Conservation (phyloP, 352 stramenopile species). For the Pythium utonaiense region DNA sequence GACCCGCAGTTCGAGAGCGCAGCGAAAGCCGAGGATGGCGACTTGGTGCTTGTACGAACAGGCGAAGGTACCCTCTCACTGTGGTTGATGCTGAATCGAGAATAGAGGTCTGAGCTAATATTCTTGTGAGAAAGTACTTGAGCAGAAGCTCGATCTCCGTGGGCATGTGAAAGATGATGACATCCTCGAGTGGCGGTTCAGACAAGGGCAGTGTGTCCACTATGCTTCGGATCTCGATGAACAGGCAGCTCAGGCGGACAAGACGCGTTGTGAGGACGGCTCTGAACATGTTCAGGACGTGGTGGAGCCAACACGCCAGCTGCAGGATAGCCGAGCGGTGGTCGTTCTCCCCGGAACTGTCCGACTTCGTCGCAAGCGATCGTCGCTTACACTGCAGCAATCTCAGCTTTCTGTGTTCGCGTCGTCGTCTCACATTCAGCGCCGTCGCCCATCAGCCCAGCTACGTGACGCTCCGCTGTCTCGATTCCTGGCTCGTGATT, state of each 20-base stretch:
- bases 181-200: neutral
- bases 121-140: neutral
- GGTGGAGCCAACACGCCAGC: neutral
- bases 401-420: neutral
- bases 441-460: neutral
- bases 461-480: neutral
- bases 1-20: too few species aligned
- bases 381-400: neutral
- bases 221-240: neutral
- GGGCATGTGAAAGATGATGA: neutral
- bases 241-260: neutral
- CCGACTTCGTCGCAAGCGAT: neutral
- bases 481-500: slow-evolving; percentile 6
- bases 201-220: neutral
- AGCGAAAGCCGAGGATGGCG: neutral
- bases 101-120: too few species aligned
- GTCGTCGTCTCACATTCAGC: neutral
- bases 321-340: neutral
- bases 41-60: neutral
- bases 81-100: neutral
- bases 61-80: neutral
- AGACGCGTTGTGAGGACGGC: neutral
- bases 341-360: neutral
- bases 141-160: neutral
- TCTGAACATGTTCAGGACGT: too few species aligned